phyloP scores from a whole-genome alignment of 495 filamentous ascomycete genomes.

The Podospora pseudoanserina region DNA sequence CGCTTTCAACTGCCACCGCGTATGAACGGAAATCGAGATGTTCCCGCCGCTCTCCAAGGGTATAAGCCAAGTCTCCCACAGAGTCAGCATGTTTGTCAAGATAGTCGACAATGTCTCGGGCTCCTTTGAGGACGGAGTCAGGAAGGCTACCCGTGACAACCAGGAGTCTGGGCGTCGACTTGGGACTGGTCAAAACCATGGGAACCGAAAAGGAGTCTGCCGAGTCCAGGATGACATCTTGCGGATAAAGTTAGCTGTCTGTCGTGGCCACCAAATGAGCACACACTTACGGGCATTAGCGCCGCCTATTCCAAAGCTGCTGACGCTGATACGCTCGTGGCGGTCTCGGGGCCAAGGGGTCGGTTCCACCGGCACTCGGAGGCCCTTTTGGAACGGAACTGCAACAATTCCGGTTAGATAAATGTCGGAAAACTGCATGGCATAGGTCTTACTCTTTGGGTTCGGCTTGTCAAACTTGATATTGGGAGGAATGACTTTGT shows the following conservation, averaged over 20 bases:
- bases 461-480: slow-evolving; percentile 40
- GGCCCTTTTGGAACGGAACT: slow-evolving; percentile 22
- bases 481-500: slow-evolving; percentile 34
- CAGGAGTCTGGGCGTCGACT: neutral
- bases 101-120: slow-evolving; percentile 17
- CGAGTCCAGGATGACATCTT: no score
- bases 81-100: slow-evolving; percentile 23
- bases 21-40: slow-evolving; percentile 16
- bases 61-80: slow-evolving; percentile 21
- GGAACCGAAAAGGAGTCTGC: no score
- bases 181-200: no score
- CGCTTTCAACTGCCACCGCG: neutral
- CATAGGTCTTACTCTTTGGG: slow-evolving; percentile 22
- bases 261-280: no score
- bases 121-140: no score
- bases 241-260: neutral
- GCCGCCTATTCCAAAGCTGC: slow-evolving; percentile 55
- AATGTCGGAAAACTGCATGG: no score
- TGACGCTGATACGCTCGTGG: slow-evolving; percentile 43
- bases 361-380: neutral
- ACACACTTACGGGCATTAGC: slow-evolving; percentile 41
- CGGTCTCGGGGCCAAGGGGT: slow-evolving; percentile 14
- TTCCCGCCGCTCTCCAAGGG: slow-evolving; percentile 20
- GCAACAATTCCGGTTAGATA: no score
- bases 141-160: no score